Percentiles rank a stretch among this genome's conserved stretches.
Conservation (phyloP, 2,329 filamentous ascomycete genomes). For the Claviceps spartinae region DNA sequence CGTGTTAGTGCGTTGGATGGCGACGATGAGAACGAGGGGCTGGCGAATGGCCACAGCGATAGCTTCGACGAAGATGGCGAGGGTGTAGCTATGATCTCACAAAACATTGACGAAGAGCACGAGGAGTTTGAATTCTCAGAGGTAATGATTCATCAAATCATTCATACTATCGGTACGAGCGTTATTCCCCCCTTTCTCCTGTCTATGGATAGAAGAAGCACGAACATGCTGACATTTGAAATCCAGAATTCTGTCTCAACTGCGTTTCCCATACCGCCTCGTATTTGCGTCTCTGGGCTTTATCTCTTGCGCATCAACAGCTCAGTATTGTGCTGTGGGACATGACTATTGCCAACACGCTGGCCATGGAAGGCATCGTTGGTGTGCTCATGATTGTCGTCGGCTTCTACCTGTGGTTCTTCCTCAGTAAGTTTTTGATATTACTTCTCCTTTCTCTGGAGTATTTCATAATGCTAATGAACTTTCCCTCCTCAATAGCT, state of each 20-base stretch:
- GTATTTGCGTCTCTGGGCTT: conserved; percentile 93
- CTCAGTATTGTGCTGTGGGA: conserved; percentile 90
- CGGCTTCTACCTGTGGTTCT: conserved; percentile 83
- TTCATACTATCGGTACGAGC: conserved; percentile 79
- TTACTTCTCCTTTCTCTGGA: background rate
- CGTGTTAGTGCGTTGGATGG: conserved; percentile 82
- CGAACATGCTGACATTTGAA: conserved; percentile 15
- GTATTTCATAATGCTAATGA: conserved; percentile 12
- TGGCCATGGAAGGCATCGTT: conserved; percentile 48
- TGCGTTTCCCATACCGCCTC: conserved; percentile 98
- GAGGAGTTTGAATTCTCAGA: conserved; percentile 97
- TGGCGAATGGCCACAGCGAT: conserved; percentile 43
- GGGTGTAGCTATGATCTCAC: conserved; percentile 75
- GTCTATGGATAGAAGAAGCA: background rate
- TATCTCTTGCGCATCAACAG: conserved; percentile 96
- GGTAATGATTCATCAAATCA: conserved; percentile 97
- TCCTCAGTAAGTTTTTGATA: conserved; percentile 40
- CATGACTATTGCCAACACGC: conserved; percentile 79
- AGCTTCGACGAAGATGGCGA: conserved; percentile 56
- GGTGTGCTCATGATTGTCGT: conserved; percentile 73
- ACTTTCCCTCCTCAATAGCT: conserved; percentile 13
- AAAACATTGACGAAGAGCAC: conserved; percentile 74
- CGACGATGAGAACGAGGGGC: conserved; percentile 56
- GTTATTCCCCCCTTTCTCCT: background rate
- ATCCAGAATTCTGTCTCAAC: conserved; percentile 88